A percentile compares a stretch with the other conserved stretches of the same genome.
Evolutionary conservation across 2,329 filamentous ascomycete genomes (phyloP).

Genomic region (Daldinia sp.): DNA sequence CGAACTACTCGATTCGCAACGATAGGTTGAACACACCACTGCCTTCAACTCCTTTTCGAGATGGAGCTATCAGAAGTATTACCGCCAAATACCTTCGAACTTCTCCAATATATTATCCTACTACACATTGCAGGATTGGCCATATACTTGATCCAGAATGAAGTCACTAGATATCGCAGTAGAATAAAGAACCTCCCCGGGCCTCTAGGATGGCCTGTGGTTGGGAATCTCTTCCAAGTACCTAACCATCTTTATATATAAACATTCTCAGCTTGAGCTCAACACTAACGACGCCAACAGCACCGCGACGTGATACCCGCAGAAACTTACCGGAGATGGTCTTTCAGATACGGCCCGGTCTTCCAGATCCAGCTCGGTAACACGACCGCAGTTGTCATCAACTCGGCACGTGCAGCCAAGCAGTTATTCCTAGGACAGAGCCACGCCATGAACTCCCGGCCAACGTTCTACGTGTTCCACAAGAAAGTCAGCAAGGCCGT

Average conservation of each 20-base stretch:
- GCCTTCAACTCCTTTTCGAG: neutral
- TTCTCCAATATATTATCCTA: conserved; percentile 10
- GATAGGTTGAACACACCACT: neutral
- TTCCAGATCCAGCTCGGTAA: conserved; percentile 54
- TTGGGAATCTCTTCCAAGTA: conserved; percentile 42
- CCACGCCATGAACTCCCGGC: conserved; percentile 73
- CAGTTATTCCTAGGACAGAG: conserved; percentile 75
- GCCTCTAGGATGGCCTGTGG: conserved; percentile 37
- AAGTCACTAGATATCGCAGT: conserved; percentile 34
- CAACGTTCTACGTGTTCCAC: conserved; percentile 73
- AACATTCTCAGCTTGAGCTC: neutral
- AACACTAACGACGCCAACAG: conserved; percentile 1
- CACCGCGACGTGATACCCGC: conserved; percentile 29
- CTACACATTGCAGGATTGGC: conserved; percentile 9
- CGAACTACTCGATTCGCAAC: neutral
- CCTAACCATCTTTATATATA: no score
- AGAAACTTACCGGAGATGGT: conserved; percentile 32
- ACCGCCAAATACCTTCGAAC: neutral
- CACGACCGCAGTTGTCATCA: conserved; percentile 74
- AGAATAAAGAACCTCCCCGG: conserved; percentile 38
- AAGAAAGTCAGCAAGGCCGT: conserved; percentile 64
- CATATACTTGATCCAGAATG: conserved; percentile 37
- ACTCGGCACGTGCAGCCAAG: conserved; percentile 73
- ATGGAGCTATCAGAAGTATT: conserved; percentile 18
- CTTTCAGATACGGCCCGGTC: conserved; percentile 47